A percentile compares a stretch with the other conserved stretches of the same genome.
phyloP scores from a whole-genome alignment of 352 stramenopile genomes.

The Phytophthora pseudosyringae region DNA sequence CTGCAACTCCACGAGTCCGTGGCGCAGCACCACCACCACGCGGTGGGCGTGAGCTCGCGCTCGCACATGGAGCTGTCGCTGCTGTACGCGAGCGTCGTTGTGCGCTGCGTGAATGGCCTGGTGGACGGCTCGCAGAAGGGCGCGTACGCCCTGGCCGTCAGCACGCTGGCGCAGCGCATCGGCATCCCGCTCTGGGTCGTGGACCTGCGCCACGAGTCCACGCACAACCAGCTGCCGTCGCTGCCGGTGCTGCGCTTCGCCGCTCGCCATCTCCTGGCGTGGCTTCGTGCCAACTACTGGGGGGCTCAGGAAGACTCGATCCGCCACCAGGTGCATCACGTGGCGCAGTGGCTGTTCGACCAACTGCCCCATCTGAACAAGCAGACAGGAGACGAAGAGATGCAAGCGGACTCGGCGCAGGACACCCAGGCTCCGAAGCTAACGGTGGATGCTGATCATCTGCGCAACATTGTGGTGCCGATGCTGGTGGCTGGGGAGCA shows the following conservation, averaged over 20 bases:
- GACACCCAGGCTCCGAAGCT: background rate
- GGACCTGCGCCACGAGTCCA: slow-evolving; percentile 93
- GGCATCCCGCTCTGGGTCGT: slow-evolving; percentile 95
- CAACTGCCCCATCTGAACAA: slow-evolving; percentile 34
- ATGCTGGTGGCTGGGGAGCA: slow-evolving; percentile 69
- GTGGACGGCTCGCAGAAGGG: slow-evolving; percentile 85
- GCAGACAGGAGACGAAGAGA: background rate
- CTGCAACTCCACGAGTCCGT: slow-evolving; percentile 76
- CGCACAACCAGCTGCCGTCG: slow-evolving; percentile 93
- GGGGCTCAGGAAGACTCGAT: slow-evolving; percentile 65
- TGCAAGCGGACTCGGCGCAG: slow-evolving; percentile 5
- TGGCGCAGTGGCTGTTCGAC: slow-evolving; percentile 44
- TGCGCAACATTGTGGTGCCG: slow-evolving; percentile 67
- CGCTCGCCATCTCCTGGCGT: slow-evolving; percentile 86
- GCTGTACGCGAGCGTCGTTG: slow-evolving; percentile 64
- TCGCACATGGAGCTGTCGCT: slow-evolving; percentile 85
- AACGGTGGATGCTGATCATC: slow-evolving; percentile 50
- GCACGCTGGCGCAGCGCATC: slow-evolving; percentile 81
- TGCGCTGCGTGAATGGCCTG: slow-evolving; percentile 87
- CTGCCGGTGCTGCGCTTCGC: slow-evolving; percentile 89
- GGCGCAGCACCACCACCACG: slow-evolving; percentile 70
- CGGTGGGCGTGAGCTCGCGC: slow-evolving; percentile 67
- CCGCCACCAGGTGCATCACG: slow-evolving; percentile 50
- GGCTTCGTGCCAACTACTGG: slow-evolving; percentile 92
- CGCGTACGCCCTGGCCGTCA: slow-evolving; percentile 79